Evolutionary conservation across 2,329 filamentous ascomycete species (phyloP).

Genomic region (Fragosphaeria purpurea): DNA sequence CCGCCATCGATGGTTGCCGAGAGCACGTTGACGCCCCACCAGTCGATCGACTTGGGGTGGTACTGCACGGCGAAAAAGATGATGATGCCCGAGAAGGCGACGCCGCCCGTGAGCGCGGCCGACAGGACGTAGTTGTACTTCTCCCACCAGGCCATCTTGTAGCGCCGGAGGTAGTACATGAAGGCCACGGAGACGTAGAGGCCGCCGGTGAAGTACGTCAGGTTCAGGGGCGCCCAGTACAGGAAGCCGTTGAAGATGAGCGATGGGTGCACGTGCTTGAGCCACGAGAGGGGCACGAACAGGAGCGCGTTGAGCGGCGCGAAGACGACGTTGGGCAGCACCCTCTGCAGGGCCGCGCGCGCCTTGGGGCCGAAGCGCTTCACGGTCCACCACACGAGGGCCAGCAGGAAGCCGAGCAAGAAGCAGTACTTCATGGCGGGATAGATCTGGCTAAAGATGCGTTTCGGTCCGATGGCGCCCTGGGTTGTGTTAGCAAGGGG

Average conservation of each 20-base stretch:
- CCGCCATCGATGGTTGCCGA: background rate
- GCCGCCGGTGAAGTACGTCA: conserved; percentile 13
- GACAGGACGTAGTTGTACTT: conserved; percentile 26
- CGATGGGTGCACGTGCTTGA: conserved; percentile 9
- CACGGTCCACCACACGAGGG: conserved; percentile 4
- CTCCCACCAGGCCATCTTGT: conserved; percentile 15
- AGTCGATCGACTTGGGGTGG: conserved; percentile 1
- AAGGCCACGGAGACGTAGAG: conserved; percentile 15
- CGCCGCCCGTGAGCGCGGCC: conserved; percentile 20
- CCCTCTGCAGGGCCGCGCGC: background rate
- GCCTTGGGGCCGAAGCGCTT: background rate
- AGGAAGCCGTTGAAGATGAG: conserved; percentile 7
- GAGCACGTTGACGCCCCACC: conserved; percentile 10
- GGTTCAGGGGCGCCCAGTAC: conserved; percentile 11
- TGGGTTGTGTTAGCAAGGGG: background rate
- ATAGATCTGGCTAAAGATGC: conserved; percentile 8
- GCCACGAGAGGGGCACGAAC: conserved; percentile 1
- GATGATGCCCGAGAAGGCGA: conserved; percentile 23
- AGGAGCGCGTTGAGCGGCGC: background rate
- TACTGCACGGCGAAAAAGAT: conserved; percentile 12
- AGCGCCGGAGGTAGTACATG: conserved; percentile 17
- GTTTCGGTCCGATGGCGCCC: conserved; percentile 8
- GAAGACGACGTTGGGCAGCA: background rate
- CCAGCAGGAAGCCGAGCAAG: conserved; percentile 8
- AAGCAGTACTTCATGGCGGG: conserved; percentile 8